Base-by-base conservation (phyloP, 2,329 filamentous ascomycete genomes). In the Venturia pyrina region DNA sequence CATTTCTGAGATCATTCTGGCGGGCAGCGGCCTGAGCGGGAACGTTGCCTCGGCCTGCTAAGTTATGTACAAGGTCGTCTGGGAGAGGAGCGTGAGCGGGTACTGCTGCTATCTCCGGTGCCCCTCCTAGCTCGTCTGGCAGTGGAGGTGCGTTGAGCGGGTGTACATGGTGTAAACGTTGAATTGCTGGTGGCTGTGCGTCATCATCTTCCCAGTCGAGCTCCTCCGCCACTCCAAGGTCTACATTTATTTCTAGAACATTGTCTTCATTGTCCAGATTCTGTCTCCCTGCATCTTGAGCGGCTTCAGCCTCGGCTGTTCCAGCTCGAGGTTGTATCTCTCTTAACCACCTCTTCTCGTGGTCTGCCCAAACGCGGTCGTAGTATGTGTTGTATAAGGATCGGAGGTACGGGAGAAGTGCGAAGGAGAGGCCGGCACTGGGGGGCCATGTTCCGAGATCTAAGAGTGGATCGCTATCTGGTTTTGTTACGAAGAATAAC, bases 401-500 rank as follows among this genome's bases (percentile, higher is more conserved):
- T 64, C 87, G 83, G 2, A 89, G 71, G 69, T 89, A 89, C 0
- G 88, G 88, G 4, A 91, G 75, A 5, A 85, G 79, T 1, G 87
- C 85, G 69, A 90, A 85, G 2, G 86, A 84, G 69, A 89, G 83
- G 34, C 85, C 83, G 17, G 87, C 84, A 60, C 82, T 85, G 1
- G 88, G 88, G 3, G 88, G 87, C 86, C 86, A 88, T 57, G 84
- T 40, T n/a, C 79, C 78, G 59, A 85, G 75, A 68, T 87, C 81
- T 5, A 83, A 73, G 59, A 77, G 68, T 10, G 76, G 72, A 17
- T 79, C 75, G 48, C 73, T 71, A 0, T 74, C 71, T 7, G 70
- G 77, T 68, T 80, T 79, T 48, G 79, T 83, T 50, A 80, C 83
- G 67, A 85, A 85, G 75, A 85, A 85, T 69, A 85, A 79, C 65